A percentile compares a stretch with the other conserved stretches of the same genome.
phyloP scores from a whole-genome alignment of 2,329 filamentous ascomycete species.

The Ceratocystis albifundus region DNA sequence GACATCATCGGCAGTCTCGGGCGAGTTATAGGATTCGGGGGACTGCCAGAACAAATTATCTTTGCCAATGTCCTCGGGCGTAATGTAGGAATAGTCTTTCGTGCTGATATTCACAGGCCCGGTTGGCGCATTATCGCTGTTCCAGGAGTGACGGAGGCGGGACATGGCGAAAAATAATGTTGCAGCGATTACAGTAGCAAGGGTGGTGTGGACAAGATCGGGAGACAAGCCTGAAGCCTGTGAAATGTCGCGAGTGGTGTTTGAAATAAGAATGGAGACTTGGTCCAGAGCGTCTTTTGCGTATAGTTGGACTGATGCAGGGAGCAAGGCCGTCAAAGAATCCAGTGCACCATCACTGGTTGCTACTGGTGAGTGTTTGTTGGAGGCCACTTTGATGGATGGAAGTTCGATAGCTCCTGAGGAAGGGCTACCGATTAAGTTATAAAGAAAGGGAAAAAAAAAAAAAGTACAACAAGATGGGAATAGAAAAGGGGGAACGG shows the following conservation, averaged over 20 bases:
- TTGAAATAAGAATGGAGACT: conserved; percentile 34
- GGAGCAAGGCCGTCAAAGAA: conserved; percentile 44
- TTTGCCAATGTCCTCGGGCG: conserved; percentile 55
- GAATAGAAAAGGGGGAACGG: not conserved
- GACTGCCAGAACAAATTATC: conserved; percentile 28
- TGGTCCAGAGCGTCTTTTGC: conserved; percentile 32
- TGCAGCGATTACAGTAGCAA: conserved; percentile 40
- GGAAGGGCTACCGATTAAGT: conserved; percentile 16
- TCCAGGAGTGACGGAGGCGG: conserved; percentile 41
- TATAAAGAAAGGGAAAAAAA: conserved; percentile 13
- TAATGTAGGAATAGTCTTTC: conserved; percentile 72
- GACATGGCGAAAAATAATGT: conserved; percentile 33
- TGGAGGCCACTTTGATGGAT: conserved; percentile 47
- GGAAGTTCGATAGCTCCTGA: conserved; percentile 17
- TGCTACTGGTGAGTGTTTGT: conserved; percentile 33
- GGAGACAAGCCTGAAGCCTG: conserved; percentile 41
- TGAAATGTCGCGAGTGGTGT: conserved; percentile 41
- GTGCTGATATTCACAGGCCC: conserved; percentile 50
- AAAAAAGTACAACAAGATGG: not conserved
- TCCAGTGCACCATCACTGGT: conserved; percentile 36
- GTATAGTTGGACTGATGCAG: conserved; percentile 40
- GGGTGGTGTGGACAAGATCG: conserved; percentile 36
- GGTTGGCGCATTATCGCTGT: conserved; percentile 33
- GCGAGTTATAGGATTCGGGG: not conserved
- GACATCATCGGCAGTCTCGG: conserved; percentile 18